Percentiles rank a stretch among this genome's conserved stretches.
Conservation (phyloP, 1,284 basidiomycete species). For the Volvariella volvacea region DNA sequence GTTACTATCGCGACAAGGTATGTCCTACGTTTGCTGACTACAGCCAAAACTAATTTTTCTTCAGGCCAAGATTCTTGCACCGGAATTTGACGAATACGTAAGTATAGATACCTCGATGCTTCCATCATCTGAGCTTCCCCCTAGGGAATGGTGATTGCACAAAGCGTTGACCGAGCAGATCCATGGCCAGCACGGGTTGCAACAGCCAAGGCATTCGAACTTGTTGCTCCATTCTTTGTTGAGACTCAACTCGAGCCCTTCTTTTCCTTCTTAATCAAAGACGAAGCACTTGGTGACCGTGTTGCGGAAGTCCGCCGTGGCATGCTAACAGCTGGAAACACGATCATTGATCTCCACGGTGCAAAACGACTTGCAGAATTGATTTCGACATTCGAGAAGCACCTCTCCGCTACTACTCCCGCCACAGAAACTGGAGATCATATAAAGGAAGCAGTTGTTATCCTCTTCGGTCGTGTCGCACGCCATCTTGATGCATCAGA, state of each 20-base stretch:
- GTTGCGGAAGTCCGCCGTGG: conserved; percentile 76
- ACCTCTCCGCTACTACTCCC: conserved; percentile 59
- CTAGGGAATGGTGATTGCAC: conserved; percentile 90
- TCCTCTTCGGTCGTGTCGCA: conserved; percentile 91
- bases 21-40: not conserved
- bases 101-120: conserved; percentile 18
- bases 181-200: conserved; percentile 87
- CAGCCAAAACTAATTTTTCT: conserved; percentile 7
- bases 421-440: conserved; percentile 75
- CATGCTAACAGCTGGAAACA: conserved; percentile 83
- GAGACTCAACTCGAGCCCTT: conserved; percentile 68
- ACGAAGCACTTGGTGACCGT: conserved; percentile 87
- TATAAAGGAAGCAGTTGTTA: conserved; percentile 93
- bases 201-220: conserved; percentile 65
- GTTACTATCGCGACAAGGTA: conserved; percentile 81
- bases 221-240: conserved; percentile 65
- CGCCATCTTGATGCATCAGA: conserved; percentile 81
- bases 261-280: conserved; percentile 83
- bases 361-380: conserved; percentile 67
- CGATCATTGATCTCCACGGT: conserved; percentile 84
- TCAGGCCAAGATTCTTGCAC: conserved; percentile 79
- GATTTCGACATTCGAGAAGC: conserved; percentile 81
- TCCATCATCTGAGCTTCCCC: conserved; percentile 3
- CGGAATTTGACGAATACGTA: conserved; percentile 88
- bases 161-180: conserved; percentile 86